A percentile compares a stretch with the other conserved stretches of the same genome.
Conservation (phyloP, 73 alveolate genomes). For the Tetrahymena thermophila region DNA sequence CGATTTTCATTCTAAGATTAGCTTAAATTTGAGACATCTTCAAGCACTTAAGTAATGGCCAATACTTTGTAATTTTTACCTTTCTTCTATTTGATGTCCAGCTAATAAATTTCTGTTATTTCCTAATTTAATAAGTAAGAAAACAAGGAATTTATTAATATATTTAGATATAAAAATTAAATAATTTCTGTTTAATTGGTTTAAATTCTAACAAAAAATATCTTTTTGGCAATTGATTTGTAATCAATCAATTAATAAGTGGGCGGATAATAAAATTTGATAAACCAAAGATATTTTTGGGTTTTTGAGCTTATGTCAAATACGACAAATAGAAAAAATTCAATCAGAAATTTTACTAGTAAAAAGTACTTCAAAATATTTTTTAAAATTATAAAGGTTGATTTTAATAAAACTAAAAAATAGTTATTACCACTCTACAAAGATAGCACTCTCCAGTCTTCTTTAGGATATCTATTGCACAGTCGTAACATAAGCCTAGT, state of each 20-base stretch:
- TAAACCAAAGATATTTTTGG: not conserved
- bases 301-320: not conserved
- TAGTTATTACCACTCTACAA: slow-evolving; percentile 8
- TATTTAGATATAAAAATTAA: not conserved
- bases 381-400: not conserved
- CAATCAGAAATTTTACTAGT: not conserved
- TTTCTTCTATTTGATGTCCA: not conserved
- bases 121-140: not conserved
- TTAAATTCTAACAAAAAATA: not conserved
- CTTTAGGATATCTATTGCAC: slow-evolving; percentile 41
- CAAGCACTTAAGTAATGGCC: not conserved
- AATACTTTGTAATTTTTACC: not conserved
- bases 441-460: slow-evolving; percentile 31
- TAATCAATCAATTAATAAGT: too few species aligned
- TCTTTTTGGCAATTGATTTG: not conserved
- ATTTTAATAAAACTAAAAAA: not conserved
- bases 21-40: not conserved
- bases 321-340: too few species aligned
- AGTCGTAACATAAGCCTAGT: slow-evolving; percentile 27
- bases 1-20: not conserved
- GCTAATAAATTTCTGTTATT: not conserved
- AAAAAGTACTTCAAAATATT: not conserved
- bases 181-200: not conserved
- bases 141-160: not conserved
- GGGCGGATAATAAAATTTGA: not conserved